Evolutionary conservation across 306 rosid species (phyloP), one percentile per base, ranked within the genome.

Genomic region (Hippophae gyantsensis): DNA sequence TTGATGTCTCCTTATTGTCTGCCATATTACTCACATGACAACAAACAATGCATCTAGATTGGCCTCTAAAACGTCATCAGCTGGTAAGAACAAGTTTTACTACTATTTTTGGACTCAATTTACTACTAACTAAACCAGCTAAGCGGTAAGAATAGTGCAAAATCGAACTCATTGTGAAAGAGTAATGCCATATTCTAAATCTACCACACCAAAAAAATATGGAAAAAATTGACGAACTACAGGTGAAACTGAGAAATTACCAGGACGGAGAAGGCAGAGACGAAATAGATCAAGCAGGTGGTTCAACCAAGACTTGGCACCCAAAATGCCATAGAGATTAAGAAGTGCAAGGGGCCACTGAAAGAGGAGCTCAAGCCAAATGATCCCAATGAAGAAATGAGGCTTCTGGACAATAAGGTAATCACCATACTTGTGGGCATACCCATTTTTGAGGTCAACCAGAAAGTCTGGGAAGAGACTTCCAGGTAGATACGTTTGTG

Each of bases 201-300:
- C 18, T 18, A 18, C 18, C 18, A 18, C 18, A 18, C 18, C 18
- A 18, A 18, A 18, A 18, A 18, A 18, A 18, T 0, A 18, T 18
- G 38, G 38, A 27, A 27, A 27, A 3, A 27, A 32, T 10, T 6
- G 23, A 42, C 13, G n/a, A 6, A 13, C 44, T 9, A 42, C 14
- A 45, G 52, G n/a, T 2, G 8, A 61, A 62, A 53, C 10, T 46
- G 0, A 25, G n/a, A 6, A 58, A n/a, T 48, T 65, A 87, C 95
- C 90, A 90, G 69, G 59, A 84, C 66, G 55, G 98, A 68, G 10
- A 69, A 48, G 57, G 64, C 42, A 46, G 98, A 76, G 49, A 67
- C 87, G 44, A 83, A 92, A 63, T 74, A 76, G 65, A 87, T 70
- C 89, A 85, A 76, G 71, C 95, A 90, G 52, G 96, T 79, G 74